Evolutionary conservation across 805 yeast genomes (phyloP).

Genomic region (Metschnikowia gruessii): DNA sequence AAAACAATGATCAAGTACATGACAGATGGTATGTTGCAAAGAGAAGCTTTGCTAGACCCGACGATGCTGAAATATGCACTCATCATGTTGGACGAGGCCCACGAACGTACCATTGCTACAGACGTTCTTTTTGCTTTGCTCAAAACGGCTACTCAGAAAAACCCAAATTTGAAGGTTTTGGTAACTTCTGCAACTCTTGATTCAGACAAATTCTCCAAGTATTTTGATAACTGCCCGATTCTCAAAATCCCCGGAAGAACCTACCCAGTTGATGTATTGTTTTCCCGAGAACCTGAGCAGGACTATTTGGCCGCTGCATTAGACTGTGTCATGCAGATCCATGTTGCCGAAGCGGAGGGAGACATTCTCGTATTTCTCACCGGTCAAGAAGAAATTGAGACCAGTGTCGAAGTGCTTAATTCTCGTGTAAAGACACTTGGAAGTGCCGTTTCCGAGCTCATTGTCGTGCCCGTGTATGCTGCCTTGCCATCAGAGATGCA

Average conservation of each 20-base stretch:
- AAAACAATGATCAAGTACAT: conserved; percentile 78
- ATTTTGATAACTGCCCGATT: conserved; percentile 79
- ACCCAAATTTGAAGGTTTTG: conserved; percentile 74
- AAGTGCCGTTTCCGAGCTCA: conserved; percentile 57
- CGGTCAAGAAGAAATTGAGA: conserved; percentile 95
- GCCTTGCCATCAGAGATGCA: conserved; percentile 90
- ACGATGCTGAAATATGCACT: conserved; percentile 72
- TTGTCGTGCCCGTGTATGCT: conserved; percentile 86
- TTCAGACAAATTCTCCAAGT: conserved; percentile 76
- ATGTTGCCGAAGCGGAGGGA: conserved; percentile 71
- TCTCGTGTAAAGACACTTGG: conserved; percentile 66
- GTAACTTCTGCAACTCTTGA: conserved; percentile 95
- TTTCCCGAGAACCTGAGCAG: conserved; percentile 78
- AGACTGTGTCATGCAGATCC: conserved; percentile 84
- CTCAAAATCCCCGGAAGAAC: conserved; percentile 85
- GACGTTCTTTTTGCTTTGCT: conserved; percentile 86
- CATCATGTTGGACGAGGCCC: conserved; percentile 95
- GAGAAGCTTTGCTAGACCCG: conserved; percentile 85
- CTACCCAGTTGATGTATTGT: conserved; percentile 82
- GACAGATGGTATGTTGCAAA: conserved; percentile 96
- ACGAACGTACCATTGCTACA: conserved; percentile 91
- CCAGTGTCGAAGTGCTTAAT: conserved; percentile 71
- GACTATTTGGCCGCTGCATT: conserved; percentile 83
- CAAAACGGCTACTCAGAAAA: conserved; percentile 62
- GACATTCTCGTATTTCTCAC: conserved; percentile 81